Conservation (phyloP, 805 yeast genomes). For the Yamadazyma nakazawae region DNA sequence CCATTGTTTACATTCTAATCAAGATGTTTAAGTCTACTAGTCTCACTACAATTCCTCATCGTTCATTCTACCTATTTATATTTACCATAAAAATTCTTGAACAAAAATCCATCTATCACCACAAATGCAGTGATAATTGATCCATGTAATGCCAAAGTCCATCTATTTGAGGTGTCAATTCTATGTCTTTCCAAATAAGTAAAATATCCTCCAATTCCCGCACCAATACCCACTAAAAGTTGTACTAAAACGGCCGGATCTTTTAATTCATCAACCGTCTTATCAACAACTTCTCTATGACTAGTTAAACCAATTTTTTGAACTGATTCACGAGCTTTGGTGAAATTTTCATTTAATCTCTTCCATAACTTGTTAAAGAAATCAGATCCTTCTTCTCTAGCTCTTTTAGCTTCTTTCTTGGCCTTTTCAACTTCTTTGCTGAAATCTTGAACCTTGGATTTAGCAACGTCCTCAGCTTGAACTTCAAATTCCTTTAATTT, state of each 20-base stretch:
- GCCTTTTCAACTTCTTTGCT: constrained; percentile 12
- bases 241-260: constrained; percentile 63
- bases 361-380: constrained; percentile 19
- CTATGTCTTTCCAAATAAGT: constrained; percentile 51
- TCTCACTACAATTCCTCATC: neutral
- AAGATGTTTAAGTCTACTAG: no score
- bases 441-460: constrained; percentile 18
- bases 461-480: constrained; percentile 16
- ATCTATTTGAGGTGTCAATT: constrained; percentile 42
- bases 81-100: constrained; percentile 52
- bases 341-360: constrained; percentile 2
- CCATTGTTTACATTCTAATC: no score
- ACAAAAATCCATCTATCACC: constrained; percentile 52
- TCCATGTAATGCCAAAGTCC: constrained; percentile 47
- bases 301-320: constrained; percentile 12
- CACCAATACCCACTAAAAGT: constrained; percentile 46
- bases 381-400: constrained; percentile 21
- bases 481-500: constrained; percentile 15
- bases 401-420: constrained; percentile 18
- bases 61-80: constrained; percentile 37
- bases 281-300: constrained; percentile 15
- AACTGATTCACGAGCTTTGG: constrained; percentile 2
- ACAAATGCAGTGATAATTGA: constrained; percentile 53
- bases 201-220: constrained; percentile 45
- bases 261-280: constrained; percentile 42